Percentiles rank a stretch among this genome's conserved stretches.
These are phyloP conservation scores for Acanthochlamys bracteata DNA, from an alignment of 106 monocot species.

Conservation along the genomic window DNA sequence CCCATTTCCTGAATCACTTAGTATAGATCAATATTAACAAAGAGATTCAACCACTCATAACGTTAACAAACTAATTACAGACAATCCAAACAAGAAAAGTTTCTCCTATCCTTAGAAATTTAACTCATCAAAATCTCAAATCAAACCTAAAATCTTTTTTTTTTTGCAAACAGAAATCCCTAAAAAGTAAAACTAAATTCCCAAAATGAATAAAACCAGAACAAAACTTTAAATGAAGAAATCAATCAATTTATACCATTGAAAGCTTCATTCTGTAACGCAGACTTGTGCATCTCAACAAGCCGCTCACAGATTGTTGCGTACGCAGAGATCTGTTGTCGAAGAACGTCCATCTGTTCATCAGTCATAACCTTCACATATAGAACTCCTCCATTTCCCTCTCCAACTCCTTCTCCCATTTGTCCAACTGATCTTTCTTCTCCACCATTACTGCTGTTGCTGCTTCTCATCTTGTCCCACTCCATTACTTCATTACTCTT, in stretches of 20 bases:
- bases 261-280: conserved; percentile 37
- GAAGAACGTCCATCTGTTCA: conserved; percentile 69
- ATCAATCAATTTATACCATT: conserved; percentile 17
- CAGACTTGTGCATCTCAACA: conserved; percentile 50
- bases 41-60: too few species aligned
- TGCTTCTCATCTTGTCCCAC: conserved; percentile 6
- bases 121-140: too few species aligned
- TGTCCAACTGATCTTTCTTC: background rate
- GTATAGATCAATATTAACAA: too few species aligned
- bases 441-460: background rate
- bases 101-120: too few species aligned
- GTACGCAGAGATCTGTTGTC: conserved; percentile 70
- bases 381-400: conserved; percentile 14
- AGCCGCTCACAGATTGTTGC: conserved; percentile 66
- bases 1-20: too few species aligned
- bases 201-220: too few species aligned
- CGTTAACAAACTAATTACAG: too few species aligned
- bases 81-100: too few species aligned
- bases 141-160: too few species aligned
- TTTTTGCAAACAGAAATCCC: too few species aligned
- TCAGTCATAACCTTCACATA: conserved; percentile 74
- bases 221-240: too few species aligned
- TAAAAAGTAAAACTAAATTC: too few species aligned
- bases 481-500: conserved; percentile 7
- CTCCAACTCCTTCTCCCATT: background rate